Percentiles rank a stretch among this genome's conserved stretches.
Conservation (phyloP, 176 grass and related monocot genomes). For the Rhynchospora pubera region DNA sequence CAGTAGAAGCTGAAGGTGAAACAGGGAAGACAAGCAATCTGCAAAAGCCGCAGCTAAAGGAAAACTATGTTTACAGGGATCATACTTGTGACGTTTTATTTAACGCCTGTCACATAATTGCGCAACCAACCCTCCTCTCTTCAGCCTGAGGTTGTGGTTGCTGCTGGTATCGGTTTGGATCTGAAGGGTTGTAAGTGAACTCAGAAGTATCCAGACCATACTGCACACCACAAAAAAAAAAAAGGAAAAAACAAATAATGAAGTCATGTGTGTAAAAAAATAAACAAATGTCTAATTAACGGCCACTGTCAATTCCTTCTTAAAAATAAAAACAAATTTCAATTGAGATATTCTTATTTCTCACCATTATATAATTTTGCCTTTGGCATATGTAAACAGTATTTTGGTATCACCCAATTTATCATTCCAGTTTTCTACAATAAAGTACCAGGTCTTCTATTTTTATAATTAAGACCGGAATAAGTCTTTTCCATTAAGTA, state of each 20-base stretch:
- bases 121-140: constrained; percentile 63
- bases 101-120: constrained; percentile 48
- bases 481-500: not conserved
- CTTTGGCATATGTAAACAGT: not conserved
- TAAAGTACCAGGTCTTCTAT: not conserved
- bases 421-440: not conserved
- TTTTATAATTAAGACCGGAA: not conserved
- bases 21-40: constrained; percentile 14
- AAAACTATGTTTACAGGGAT: constrained; percentile 25
- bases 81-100: not conserved
- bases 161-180: constrained; percentile 66
- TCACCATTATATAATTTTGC: not conserved
- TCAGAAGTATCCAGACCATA: constrained; percentile 88
- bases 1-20: constrained; percentile 5
- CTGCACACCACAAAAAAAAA: constrained; percentile 30
- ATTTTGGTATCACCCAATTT: not conserved
- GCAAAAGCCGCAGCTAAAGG: constrained; percentile 29
- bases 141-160: constrained; percentile 37
- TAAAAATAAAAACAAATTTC: not conserved
- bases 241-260: not conserved
- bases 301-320: too few species aligned
- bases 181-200: constrained; percentile 84
- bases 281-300: too few species aligned
- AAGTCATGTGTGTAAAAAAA: not conserved
- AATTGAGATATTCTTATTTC: not conserved